Conservation (phyloP, 2,329 filamentous ascomycete species). For the Colletotrichum karsti region DNA sequence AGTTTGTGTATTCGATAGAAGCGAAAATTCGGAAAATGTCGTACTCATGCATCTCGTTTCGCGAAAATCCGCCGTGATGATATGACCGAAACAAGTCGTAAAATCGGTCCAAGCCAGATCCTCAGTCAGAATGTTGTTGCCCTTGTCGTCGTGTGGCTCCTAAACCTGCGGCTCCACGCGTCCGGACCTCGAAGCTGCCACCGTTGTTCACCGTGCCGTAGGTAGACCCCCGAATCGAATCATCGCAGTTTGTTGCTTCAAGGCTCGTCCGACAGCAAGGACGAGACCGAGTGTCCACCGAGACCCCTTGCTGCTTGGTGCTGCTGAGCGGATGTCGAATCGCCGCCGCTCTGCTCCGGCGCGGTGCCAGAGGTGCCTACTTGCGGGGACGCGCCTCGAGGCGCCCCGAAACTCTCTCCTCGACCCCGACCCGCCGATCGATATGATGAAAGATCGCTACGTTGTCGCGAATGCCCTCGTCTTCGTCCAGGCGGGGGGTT, state of each 20-base stretch:
- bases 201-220: slow-evolving; percentile 21
- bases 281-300: slow-evolving; percentile 50
- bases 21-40: slow-evolving; percentile 20
- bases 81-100: slow-evolving; percentile 38
- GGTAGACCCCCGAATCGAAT: slow-evolving; percentile 26
- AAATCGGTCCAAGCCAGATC: slow-evolving; percentile 34
- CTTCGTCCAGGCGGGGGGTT: slow-evolving; percentile 63
- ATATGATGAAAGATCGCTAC: slow-evolving; percentile 69
- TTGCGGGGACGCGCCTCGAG: slow-evolving; percentile 46
- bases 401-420: slow-evolving; percentile 41
- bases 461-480: slow-evolving; percentile 69
- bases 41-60: slow-evolving; percentile 29
- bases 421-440: slow-evolving; percentile 48
- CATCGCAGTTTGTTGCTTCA: slow-evolving; percentile 31
- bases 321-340: slow-evolving; percentile 31
- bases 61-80: slow-evolving; percentile 14
- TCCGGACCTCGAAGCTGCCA: slow-evolving; percentile 7
- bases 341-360: slow-evolving; percentile 37
- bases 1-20: neutral
- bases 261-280: slow-evolving; percentile 51
- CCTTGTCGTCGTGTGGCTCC: slow-evolving; percentile 39
- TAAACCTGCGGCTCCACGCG: slow-evolving; percentile 41
- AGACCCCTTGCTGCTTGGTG: slow-evolving; percentile 26
- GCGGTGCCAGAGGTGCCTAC: slow-evolving; percentile 39
- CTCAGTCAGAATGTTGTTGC: slow-evolving; percentile 34